Conservation (phyloP, 2,329 filamentous ascomycete species). For the Rachicladosporium sp. region DNA sequence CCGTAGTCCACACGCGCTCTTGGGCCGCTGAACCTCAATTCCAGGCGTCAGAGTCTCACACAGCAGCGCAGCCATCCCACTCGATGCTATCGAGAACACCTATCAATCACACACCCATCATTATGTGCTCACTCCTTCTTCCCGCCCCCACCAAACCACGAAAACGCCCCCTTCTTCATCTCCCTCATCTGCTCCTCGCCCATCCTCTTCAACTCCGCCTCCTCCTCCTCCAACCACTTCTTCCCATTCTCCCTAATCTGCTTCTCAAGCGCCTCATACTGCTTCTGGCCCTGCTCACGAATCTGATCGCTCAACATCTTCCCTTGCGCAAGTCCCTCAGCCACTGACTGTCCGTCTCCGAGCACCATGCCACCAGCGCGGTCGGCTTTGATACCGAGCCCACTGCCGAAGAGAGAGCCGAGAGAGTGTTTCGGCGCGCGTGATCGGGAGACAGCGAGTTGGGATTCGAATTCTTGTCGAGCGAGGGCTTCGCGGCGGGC, state of each 20-base stretch:
- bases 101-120: too few relatives aligned
- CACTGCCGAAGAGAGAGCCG: slow-evolving; percentile 46
- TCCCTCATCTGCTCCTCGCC: slow-evolving; percentile 84
- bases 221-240: slow-evolving; percentile 92
- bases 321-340: slow-evolving; percentile 72
- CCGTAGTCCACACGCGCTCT: too few relatives aligned
- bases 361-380: slow-evolving; percentile 47
- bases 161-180: slow-evolving; percentile 69
- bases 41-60: too few relatives aligned
- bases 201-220: slow-evolving; percentile 72
- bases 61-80: too few relatives aligned
- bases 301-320: slow-evolving; percentile 97
- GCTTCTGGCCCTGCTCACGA: slow-evolving; percentile 77
- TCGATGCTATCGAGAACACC: too few relatives aligned
- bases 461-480: slow-evolving; percentile 71
- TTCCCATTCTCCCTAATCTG: slow-evolving; percentile 89
- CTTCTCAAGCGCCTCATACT: slow-evolving; percentile 79
- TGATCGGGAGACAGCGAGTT: slow-evolving; percentile 55
- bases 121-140: slow-evolving; percentile 10
- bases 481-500: slow-evolving; percentile 75
- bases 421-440: slow-evolving; percentile 50
- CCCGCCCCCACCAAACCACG: slow-evolving; percentile 36
- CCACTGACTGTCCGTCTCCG: slow-evolving; percentile 43
- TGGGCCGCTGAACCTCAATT: too few relatives aligned
- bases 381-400: slow-evolving; percentile 67